Conservation (phyloP, 805 yeast species). For the Lachancea fermentati region DNA sequence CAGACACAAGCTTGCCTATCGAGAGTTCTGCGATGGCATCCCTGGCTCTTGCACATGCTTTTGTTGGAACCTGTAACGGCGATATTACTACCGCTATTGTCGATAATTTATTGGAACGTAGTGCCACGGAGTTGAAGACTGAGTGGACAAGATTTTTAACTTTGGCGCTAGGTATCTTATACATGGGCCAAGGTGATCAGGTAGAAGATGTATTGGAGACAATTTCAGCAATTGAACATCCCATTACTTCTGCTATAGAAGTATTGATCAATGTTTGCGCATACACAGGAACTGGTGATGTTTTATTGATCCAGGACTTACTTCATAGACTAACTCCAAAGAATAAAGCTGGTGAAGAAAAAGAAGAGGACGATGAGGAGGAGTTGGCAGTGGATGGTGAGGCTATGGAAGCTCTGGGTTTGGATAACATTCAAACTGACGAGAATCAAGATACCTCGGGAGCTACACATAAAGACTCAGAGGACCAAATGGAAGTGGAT, state of each 20-base stretch:
- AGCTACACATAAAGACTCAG: constrained; percentile 46
- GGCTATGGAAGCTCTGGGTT: constrained; percentile 30
- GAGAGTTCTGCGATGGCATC: constrained; percentile 85
- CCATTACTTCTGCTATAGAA: constrained; percentile 82
- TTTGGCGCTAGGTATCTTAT: constrained; percentile 83
- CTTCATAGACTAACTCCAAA: constrained; percentile 77
- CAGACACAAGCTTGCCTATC: constrained; percentile 66
- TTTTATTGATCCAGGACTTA: constrained; percentile 84
- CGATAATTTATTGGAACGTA: constrained; percentile 85
- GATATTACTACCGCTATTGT: constrained; percentile 89
- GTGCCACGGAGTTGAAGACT: constrained; percentile 65
- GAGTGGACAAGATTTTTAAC: constrained; percentile 90
- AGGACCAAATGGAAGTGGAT: constrained; percentile 32
- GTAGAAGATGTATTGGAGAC: constrained; percentile 93
- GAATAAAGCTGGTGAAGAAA: constrained; percentile 53
- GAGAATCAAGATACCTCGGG: constrained; percentile 31
- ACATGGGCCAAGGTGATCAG: constrained; percentile 90
- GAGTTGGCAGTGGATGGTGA: constrained; percentile 40
- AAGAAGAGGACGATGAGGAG: constrained; percentile 55
- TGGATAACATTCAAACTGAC: constrained; percentile 21
- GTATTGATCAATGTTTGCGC: constrained; percentile 90
- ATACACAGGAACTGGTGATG: constrained; percentile 97
- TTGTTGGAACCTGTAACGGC: constrained; percentile 94
- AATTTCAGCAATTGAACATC: constrained; percentile 91
- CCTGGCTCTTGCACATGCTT: constrained; percentile 86